These are phyloP conservation scores for Cicer judaicum DNA, from an alignment of 306 rosid species.

Conservation along the genomic window DNA sequence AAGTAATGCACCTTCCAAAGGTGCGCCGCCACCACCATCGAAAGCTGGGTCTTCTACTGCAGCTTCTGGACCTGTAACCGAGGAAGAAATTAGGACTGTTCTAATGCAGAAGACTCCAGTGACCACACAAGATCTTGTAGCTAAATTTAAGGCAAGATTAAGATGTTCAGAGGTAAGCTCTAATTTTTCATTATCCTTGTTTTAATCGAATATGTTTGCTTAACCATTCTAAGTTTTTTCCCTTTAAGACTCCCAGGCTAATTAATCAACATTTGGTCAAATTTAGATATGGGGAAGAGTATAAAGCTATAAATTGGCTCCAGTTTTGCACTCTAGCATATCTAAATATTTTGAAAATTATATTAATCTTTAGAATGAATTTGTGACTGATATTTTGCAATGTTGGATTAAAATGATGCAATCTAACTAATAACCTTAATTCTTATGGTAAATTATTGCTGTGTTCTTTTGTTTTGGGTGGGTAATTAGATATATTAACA, in stretches of 20 bases:
- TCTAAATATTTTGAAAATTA: background rate
- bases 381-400: background rate
- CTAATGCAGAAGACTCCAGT: slow-evolving; percentile 79
- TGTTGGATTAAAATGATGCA: slow-evolving; percentile 16
- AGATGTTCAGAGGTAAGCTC: slow-evolving; percentile 67
- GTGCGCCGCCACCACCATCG: slow-evolving; percentile 53
- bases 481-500: slow-evolving; percentile 15
- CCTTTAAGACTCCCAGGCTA: background rate
- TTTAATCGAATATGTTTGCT: slow-evolving; percentile 26
- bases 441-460: slow-evolving; percentile 25
- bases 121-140: slow-evolving; percentile 93
- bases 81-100: slow-evolving; percentile 91
- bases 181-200: slow-evolving; percentile 33
- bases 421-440: background rate
- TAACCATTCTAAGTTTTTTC: background rate
- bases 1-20: slow-evolving; percentile 61
- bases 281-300: slow-evolving; percentile 9
- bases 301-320: slow-evolving; percentile 12
- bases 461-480: slow-evolving; percentile 15
- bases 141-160: slow-evolving; percentile 82
- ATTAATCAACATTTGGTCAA: slow-evolving; percentile 24
- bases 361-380: background rate
- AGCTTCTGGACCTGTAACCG: slow-evolving; percentile 80
- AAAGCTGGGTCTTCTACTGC: slow-evolving; percentile 55
- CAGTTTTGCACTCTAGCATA: background rate